These are phyloP conservation scores for Wickerhamomyces bovis DNA, from an alignment of 805 yeast genomes.

Conservation along the genomic window DNA sequence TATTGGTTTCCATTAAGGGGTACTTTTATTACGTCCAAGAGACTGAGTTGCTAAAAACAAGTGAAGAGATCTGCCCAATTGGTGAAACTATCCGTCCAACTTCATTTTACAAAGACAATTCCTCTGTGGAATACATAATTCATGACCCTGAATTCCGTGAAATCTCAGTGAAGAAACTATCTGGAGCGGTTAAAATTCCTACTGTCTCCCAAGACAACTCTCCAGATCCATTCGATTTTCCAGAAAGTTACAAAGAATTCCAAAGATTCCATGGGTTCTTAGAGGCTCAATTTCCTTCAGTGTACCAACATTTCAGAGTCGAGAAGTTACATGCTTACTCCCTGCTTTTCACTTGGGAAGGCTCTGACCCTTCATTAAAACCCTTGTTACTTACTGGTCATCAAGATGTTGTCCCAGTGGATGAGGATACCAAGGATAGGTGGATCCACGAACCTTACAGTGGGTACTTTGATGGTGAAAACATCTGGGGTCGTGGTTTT, in stretches of 20 bases:
- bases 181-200: slow-evolving; percentile 46
- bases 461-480: slow-evolving; percentile 58
- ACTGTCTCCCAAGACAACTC: slow-evolving; percentile 25
- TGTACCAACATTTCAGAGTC: slow-evolving; percentile 41
- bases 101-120: slow-evolving; percentile 26
- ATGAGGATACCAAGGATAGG: slow-evolving; percentile 42
- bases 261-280: slow-evolving; percentile 47
- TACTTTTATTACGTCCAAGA: not conserved
- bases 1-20: not conserved
- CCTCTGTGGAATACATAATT: slow-evolving; percentile 30
- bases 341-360: slow-evolving; percentile 57
- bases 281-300: slow-evolving; percentile 46
- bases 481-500: slow-evolving; percentile 74
- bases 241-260: slow-evolving; percentile 23
- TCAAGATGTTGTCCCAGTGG: slow-evolving; percentile 78
- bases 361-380: slow-evolving; percentile 42
- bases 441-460: slow-evolving; percentile 67
- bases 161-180: slow-evolving; percentile 35
- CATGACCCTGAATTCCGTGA: slow-evolving; percentile 28
- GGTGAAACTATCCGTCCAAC: slow-evolving; percentile 18
- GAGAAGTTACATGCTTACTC: slow-evolving; percentile 58
- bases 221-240: slow-evolving; percentile 13
- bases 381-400: slow-evolving; percentile 73
- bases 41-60: not conserved
- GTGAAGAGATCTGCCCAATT: slow-evolving; percentile 16